Evolutionary conservation across 225 moss, liverwort and hornwort species (phyloP).

Genomic region (Takakia lepidozioides): DNA sequence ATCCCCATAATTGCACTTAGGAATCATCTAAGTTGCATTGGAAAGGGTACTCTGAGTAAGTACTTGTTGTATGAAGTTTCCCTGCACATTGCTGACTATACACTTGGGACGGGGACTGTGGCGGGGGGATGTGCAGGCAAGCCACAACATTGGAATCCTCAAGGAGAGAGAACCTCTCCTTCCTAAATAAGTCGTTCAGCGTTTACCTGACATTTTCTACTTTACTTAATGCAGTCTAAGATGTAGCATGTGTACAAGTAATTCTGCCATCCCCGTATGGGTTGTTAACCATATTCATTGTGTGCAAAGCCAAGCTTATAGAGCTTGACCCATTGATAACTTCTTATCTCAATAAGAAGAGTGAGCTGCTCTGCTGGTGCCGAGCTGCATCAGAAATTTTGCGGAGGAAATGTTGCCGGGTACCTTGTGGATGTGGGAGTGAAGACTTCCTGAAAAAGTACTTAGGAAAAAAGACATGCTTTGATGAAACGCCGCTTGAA

Average conservation of each 20-base stretch:
- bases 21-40: neutral
- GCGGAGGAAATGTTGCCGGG: too few species aligned
- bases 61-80: too few species aligned
- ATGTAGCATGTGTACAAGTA: constrained; percentile 2
- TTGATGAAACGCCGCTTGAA: too few species aligned
- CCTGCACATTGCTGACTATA: too few species aligned
- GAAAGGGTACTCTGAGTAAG: too few species aligned
- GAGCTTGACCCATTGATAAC: neutral
- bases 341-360: too few species aligned
- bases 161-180: constrained; percentile 10
- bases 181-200: neutral
- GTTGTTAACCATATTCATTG: neutral
- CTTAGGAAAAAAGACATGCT: too few species aligned
- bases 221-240: neutral
- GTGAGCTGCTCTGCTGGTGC: too few species aligned
- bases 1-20: neutral
- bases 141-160: constrained; percentile 2
- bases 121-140: constrained; percentile 8
- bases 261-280: neutral
- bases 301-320: neutral
- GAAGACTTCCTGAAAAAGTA: too few species aligned
- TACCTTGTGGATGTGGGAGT: too few species aligned
- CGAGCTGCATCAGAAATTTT: too few species aligned
- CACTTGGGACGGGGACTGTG: too few species aligned
- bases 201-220: neutral